Evolutionary conservation across 1,284 basidiomycete genomes (phyloP), one percentile per base, ranked within the genome.

Genomic region (Tremellales sp.): DNA sequence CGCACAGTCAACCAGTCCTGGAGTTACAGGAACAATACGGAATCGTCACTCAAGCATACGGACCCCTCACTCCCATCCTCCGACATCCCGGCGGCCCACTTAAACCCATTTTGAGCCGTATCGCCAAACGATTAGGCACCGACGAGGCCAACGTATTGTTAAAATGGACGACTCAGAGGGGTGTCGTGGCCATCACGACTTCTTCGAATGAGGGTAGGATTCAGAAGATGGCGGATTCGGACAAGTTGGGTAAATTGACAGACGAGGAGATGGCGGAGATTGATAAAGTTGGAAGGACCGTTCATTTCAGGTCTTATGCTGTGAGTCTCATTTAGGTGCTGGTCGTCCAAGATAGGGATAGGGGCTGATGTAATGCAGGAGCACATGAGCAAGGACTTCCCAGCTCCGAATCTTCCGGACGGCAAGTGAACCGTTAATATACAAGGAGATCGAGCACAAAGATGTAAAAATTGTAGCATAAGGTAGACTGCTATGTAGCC

Each of bases 201-300:
- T 81, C 81, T 11, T 78, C 78, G 13, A 88, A 87, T 65, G 76
- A 73, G 19, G 78, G 77, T 39, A 80, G 84, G 40, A 78, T 90
- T 56, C 74, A 77, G 60, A 84, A 85, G 68, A 82, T 84, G 53
- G 62, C 83, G 17, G 77, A 77, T 40, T 75, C 80, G 2, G 73
- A 78, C 40, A 65, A 73, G n/a, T 60, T 86, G 7, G 15, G 7
- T 40, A 39, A 40, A 33, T 21, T 33, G 52, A 82, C 78, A 0
- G 52, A 64, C 2, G 81, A 82, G 47, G 87, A 90, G 65, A 77
- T 86, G 1, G 80, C 81, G 46, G 87, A 89, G 63, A 78, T 85
- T 1, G 54, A 74, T 12, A 77, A 77, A 23, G 82, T 89, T 39
- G 82, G 84, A 25, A 73, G 76, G 12, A 77, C 81, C 64, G 56